Evolutionary conservation across 2,329 filamentous ascomycete genomes (phyloP).

Genomic region (Colletotrichum gloeosporioides): DNA sequence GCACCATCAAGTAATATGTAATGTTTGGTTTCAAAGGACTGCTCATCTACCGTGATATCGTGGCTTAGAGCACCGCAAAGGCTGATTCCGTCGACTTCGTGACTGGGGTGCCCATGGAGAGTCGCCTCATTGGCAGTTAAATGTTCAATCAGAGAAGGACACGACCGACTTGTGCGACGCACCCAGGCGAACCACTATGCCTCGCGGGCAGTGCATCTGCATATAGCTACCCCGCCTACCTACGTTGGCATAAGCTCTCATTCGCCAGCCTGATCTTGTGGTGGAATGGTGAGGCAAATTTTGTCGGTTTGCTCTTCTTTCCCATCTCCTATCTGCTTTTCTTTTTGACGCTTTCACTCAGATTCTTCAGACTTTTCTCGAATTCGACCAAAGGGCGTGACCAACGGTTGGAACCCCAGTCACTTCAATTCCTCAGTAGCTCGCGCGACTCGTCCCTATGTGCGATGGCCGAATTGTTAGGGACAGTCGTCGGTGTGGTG

Average conservation of each 20-base stretch:
- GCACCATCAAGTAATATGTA: neutral
- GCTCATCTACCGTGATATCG: accelerated
- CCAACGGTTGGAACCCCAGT: neutral
- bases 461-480: neutral
- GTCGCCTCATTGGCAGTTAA: neutral
- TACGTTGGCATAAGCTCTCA: neutral
- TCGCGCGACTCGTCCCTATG: neutral
- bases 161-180: neutral
- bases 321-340: neutral
- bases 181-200: neutral
- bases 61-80: accelerated
- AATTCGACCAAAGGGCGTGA: too few relatives aligned
- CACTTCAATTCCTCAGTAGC: neutral
- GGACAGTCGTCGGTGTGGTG: neutral
- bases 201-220: neutral
- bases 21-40: neutral
- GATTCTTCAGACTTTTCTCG: too few relatives aligned
- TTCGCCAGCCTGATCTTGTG: neutral
- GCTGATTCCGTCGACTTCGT: neutral
- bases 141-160: neutral
- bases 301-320: neutral
- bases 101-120: accelerated
- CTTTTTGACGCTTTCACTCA: neutral
- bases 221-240: neutral
- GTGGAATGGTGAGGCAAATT: accelerated